Evolutionary conservation across 306 rosid species (phyloP), one percentile per base, ranked within the genome.

Genomic region (Malus fusca): DNA sequence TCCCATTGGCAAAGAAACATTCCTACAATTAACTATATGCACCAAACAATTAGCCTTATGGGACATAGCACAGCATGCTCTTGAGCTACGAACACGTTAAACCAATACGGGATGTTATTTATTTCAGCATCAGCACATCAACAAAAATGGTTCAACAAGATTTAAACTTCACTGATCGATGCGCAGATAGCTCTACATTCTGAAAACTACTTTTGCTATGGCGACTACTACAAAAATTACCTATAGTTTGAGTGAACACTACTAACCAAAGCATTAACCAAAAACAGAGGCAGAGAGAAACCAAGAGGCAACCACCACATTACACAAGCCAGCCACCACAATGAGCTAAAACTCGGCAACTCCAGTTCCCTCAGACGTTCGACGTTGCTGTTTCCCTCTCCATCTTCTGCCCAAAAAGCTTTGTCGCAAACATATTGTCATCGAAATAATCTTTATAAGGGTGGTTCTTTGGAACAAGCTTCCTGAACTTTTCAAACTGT

Each of bases 391-490:
- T 83, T 81, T 82, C 89, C 67, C 59, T 82, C 61, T 80, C 88
- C 19, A 82, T 69, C 82, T 86, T 81, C 79, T 79, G 86, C 2
- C 87, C 53, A 6, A 89, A 89, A 43, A 79, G 43, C 87, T 88
- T 84, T 21, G 91, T 74, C 0, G 90, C 93, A 68, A 85, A 85
- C 96, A 90, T 88, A 52, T 87, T 89, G n/a, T 87, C 91, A 75
- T 90, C 97, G 37, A 92, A 90, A 71, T 82, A 89, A 69, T 88
- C 90, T 81, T 77, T 89, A 75, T 80, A 89, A 44, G 97, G 99
- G 72, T 92, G 97, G 67, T 95, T 79, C 85, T 90, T 79, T 0
- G 99, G 99, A 21, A 92, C 87, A 65, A 90, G 96, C 80, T 73
- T 82, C 71, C 96, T 72, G 56, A 88, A 95, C 79, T 81, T 91